Conservation (phyloP, 2,329 filamentous ascomycete genomes). For the Venturiaceae sp. region DNA sequence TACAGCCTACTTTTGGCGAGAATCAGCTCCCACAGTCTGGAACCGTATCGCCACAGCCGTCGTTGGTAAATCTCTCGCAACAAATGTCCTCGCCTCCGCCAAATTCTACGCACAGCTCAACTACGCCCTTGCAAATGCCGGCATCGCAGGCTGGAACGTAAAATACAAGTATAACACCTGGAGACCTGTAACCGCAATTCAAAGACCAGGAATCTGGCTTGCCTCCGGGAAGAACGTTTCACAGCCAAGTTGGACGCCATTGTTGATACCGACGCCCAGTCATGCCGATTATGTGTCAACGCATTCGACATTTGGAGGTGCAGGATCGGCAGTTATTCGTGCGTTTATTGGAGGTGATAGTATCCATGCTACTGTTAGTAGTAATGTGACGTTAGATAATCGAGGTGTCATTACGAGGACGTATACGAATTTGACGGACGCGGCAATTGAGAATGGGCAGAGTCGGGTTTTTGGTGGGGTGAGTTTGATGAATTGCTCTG, state of each 20-base stretch:
- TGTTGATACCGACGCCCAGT: slow-evolving; percentile 17
- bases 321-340: slow-evolving; percentile 16
- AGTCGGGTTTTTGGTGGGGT: slow-evolving; percentile 18
- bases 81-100: slow-evolving; percentile 16
- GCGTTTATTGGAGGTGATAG: slow-evolving; percentile 14
- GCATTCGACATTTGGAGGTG: slow-evolving; percentile 18
- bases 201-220: slow-evolving; percentile 14
- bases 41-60: slow-evolving; percentile 17
- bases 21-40: slow-evolving; percentile 17
- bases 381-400: slow-evolving; percentile 18
- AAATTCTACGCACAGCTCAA: slow-evolving; percentile 20
- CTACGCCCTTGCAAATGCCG: slow-evolving; percentile 20
- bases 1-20: slow-evolving; percentile 19
- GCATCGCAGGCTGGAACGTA: slow-evolving; percentile 17
- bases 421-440: slow-evolving; percentile 17
- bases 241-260: slow-evolving; percentile 15
- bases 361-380: slow-evolving; percentile 15
- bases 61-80: slow-evolving; percentile 14
- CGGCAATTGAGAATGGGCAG: slow-evolving; percentile 18
- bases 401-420: slow-evolving; percentile 16
- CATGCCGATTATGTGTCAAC: slow-evolving; percentile 20
- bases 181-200: slow-evolving; percentile 16
- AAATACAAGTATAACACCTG: slow-evolving; percentile 18
- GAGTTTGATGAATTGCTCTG: slow-evolving; percentile 1
- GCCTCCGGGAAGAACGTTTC: slow-evolving; percentile 14